Evolutionary conservation across 805 yeast genomes (phyloP).

Genomic region (Wickerhamiella qilinensis): DNA sequence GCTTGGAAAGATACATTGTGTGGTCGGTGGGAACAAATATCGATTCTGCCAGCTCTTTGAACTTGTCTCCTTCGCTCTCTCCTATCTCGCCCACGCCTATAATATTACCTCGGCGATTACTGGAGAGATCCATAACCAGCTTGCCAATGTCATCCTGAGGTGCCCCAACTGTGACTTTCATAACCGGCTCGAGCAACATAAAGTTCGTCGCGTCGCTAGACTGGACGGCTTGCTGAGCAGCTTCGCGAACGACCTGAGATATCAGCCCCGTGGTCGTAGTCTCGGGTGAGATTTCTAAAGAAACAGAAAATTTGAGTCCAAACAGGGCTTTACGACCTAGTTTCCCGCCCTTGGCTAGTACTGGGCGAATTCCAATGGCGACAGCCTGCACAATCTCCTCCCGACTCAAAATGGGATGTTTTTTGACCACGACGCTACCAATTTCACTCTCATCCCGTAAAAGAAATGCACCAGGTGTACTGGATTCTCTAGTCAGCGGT

Average conservation of each 20-base stretch:
- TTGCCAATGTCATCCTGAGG: constrained; percentile 54
- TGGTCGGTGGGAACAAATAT: constrained; percentile 30
- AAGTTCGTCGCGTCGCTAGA: constrained; percentile 18
- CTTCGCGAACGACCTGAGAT: constrained; percentile 30
- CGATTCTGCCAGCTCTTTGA: constrained; percentile 29
- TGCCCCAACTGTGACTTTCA: constrained; percentile 56
- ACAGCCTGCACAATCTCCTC: constrained; percentile 19
- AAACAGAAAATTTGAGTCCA: constrained; percentile 40
- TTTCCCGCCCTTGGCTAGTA: constrained; percentile 30
- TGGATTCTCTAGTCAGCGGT: too few species aligned
- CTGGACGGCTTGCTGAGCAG: constrained; percentile 27
- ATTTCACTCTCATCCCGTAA: constrained; percentile 2
- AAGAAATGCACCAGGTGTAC: too few species aligned
- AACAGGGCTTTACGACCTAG: constrained; percentile 35
- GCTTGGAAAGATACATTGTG: constrained; percentile 28
- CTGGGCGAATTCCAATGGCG: constrained; percentile 23
- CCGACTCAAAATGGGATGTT: constrained; percentile 16
- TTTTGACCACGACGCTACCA: background rate
- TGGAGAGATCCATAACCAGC: constrained; percentile 71
- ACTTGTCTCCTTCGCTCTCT: constrained; percentile 8
- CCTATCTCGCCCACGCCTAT: constrained; percentile 52
- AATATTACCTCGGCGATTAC: constrained; percentile 62
- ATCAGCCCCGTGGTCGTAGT: constrained; percentile 25
- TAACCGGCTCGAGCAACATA: constrained; percentile 70
- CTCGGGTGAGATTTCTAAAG: constrained; percentile 42